These are phyloP conservation scores for Leccinum pallidistipes DNA, from an alignment of 1,284 basidiomycete species.

Conservation along the genomic window DNA sequence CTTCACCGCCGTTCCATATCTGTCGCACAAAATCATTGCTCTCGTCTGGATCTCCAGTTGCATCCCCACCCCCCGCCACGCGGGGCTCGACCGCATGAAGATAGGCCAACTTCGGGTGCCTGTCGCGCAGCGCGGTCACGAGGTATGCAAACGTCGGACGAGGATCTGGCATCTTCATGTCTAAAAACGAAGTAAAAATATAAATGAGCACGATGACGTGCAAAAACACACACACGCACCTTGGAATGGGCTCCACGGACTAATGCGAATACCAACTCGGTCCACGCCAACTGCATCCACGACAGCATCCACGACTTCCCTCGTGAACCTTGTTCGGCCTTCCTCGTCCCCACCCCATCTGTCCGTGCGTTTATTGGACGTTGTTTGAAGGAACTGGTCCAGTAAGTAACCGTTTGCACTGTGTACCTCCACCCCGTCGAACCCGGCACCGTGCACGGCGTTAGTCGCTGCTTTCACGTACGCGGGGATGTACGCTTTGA, in stretches of 20 bases:
- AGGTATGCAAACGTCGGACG: constrained; percentile 29
- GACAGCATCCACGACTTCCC: constrained; percentile 45
- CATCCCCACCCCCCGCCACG: constrained; percentile 20
- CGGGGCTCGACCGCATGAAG: constrained; percentile 56
- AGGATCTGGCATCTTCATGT: constrained; percentile 35
- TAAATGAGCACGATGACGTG: background rate
- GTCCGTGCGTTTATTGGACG: constrained; percentile 42
- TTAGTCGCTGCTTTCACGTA: background rate
- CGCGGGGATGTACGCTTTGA: constrained; percentile 4
- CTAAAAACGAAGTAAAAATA: constrained; percentile 21
- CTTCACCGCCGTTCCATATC: constrained; percentile 34
- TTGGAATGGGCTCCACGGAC: constrained; percentile 48
- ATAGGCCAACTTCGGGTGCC: constrained; percentile 47
- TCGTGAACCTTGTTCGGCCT: constrained; percentile 47
- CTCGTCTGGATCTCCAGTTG: background rate
- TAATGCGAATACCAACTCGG: constrained; percentile 51
- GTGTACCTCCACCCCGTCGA: constrained; percentile 23
- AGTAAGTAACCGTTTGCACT: background rate
- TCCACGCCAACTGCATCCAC: constrained; percentile 40
- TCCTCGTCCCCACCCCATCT: constrained; percentile 50
- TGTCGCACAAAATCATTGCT: constrained; percentile 10
- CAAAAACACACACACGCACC: constrained; percentile 20
- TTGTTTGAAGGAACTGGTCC: background rate
- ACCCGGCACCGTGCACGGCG: constrained; percentile 44
- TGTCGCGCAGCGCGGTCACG: constrained; percentile 35